Conservation (phyloP, 495 filamentous ascomycete species). For the Amniculicola lignicola region DNA sequence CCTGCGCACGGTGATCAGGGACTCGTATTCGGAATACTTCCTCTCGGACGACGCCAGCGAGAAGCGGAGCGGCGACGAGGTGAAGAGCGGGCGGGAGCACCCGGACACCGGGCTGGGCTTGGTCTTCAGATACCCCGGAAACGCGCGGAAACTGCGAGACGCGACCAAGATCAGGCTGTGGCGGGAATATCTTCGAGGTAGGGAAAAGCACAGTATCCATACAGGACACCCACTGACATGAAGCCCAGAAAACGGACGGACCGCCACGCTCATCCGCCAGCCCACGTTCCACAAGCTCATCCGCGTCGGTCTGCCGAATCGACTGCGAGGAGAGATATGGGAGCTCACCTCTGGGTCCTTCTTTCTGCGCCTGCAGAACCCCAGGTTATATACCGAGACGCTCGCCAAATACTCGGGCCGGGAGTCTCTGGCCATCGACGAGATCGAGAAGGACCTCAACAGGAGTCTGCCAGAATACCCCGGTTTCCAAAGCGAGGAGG, state of each 20-base stretch:
- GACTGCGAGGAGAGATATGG: slow-evolving; percentile 92
- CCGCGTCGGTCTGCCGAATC: slow-evolving; percentile 89
- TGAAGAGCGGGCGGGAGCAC: slow-evolving; percentile 40
- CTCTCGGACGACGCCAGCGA: slow-evolving; percentile 56
- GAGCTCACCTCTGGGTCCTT: slow-evolving; percentile 89
- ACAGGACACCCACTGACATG: slow-evolving; percentile 1
- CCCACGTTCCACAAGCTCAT: slow-evolving; percentile 98
- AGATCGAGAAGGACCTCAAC: slow-evolving; percentile 98
- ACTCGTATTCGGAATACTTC: slow-evolving; percentile 93
- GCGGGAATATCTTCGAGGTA: slow-evolving; percentile 81
- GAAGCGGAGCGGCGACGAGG: slow-evolving; percentile 28
- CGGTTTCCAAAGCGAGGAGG: slow-evolving; percentile 94
- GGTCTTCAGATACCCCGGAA: slow-evolving; percentile 91
- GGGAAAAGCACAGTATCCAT: not conserved
- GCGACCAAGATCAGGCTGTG: slow-evolving; percentile 95
- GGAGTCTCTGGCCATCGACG: slow-evolving; percentile 91
- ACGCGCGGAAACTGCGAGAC: slow-evolving; percentile 92
- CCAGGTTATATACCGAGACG: slow-evolving; percentile 77
- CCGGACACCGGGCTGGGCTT: slow-evolving; percentile 92
- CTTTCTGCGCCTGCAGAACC: slow-evolving; percentile 80
- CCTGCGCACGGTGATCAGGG: slow-evolving; percentile 68
- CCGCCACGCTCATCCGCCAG: slow-evolving; percentile 85
- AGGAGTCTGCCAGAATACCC: slow-evolving; percentile 94
- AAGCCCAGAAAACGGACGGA: slow-evolving; percentile 79
- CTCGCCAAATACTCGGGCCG: slow-evolving; percentile 74